phyloP scores from a whole-genome alignment of 1,139 yeast genomes.

The Taphrina communis region DNA sequence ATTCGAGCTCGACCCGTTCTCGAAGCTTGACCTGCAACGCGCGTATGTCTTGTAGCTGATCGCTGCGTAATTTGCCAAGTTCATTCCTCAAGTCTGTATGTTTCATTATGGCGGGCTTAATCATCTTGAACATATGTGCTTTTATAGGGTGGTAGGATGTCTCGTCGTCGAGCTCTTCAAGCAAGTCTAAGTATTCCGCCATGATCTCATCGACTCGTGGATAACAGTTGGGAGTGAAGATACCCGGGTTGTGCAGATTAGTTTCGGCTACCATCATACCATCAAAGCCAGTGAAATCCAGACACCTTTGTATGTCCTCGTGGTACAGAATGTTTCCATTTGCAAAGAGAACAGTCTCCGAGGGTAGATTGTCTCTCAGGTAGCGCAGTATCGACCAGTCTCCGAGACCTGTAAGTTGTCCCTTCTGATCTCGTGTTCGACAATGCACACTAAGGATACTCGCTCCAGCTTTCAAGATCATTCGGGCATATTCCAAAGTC shows the following conservation, averaged over 20 bases:
- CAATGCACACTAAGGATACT: constrained; percentile 95
- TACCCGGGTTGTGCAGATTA: constrained; percentile 89
- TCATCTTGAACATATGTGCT: constrained; percentile 85
- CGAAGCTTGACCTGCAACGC: constrained; percentile 60
- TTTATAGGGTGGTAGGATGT: constrained; percentile 87
- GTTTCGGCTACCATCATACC: constrained; percentile 99
- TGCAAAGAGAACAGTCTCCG: constrained; percentile 85
- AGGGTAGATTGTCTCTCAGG: constrained; percentile 77
- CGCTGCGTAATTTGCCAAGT: constrained; percentile 61
- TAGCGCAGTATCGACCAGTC: constrained; percentile 83
- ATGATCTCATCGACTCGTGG: constrained; percentile 84
- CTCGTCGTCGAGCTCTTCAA: constrained; percentile 60
- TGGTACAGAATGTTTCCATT: constrained; percentile 91
- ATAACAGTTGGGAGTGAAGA: constrained; percentile 63
- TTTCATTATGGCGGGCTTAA: constrained; percentile 74
- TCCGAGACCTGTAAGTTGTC: constrained; percentile 92
- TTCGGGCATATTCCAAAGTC: constrained; percentile 82
- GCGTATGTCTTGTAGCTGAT: constrained; percentile 54
- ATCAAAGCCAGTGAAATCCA: constrained; percentile 69
- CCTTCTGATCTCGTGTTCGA: constrained; percentile 95
- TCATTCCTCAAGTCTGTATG: constrained; percentile 79
- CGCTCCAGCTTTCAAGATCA: constrained; percentile 94
- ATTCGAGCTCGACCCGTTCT: constrained; percentile 56
- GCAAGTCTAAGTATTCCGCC: constrained; percentile 87
- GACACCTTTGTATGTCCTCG: constrained; percentile 74